Evolutionary conservation across 495 filamentous ascomycete species (phyloP).

Genomic region (Tuber borchii): DNA sequence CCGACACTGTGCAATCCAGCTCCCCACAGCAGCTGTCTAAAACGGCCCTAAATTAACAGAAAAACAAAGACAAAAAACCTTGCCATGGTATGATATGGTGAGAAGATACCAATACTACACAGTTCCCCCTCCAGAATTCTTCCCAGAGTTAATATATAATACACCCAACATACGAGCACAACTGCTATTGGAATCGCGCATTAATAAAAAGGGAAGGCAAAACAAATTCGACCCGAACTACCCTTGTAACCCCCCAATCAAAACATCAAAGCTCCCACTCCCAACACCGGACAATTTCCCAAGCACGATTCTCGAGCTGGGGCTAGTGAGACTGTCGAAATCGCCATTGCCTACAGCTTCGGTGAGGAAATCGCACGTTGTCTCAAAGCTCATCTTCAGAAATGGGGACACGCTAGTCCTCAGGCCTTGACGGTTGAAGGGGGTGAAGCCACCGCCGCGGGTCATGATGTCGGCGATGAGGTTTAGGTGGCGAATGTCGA

Average conservation of each 20-base stretch:
- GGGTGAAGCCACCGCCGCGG: constrained; percentile 70
- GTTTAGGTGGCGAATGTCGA: constrained; percentile 88
- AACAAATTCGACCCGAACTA: not conserved
- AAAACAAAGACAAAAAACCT: not conserved
- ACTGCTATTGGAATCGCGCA: not conserved
- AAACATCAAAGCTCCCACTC: constrained; percentile 85
- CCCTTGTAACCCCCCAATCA: constrained; percentile 50
- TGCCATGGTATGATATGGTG: not conserved
- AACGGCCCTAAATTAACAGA: not conserved
- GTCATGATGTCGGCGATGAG: constrained; percentile 98
- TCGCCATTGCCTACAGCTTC: constrained; percentile 86
- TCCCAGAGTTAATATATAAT: not conserved
- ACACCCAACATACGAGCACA: not conserved
- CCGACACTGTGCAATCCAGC: not conserved
- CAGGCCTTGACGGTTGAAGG: constrained; percentile 86
- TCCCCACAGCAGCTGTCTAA: not conserved
- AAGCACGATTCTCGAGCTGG: constrained; percentile 80
- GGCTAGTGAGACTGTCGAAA: constrained; percentile 77
- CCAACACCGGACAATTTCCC: constrained; percentile 75
- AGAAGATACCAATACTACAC: not conserved
- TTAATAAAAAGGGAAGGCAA: not conserved
- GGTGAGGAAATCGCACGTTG: constrained; percentile 83
- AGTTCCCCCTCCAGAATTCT: not conserved
- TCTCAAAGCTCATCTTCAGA: constrained; percentile 98
- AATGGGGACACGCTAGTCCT: constrained; percentile 78